A percentile compares a stretch with the other conserved stretches of the same genome.
These are phyloP conservation scores for Cryomyces minteri DNA, from an alignment of 495 filamentous ascomycete genomes.

Conservation along the genomic window DNA sequence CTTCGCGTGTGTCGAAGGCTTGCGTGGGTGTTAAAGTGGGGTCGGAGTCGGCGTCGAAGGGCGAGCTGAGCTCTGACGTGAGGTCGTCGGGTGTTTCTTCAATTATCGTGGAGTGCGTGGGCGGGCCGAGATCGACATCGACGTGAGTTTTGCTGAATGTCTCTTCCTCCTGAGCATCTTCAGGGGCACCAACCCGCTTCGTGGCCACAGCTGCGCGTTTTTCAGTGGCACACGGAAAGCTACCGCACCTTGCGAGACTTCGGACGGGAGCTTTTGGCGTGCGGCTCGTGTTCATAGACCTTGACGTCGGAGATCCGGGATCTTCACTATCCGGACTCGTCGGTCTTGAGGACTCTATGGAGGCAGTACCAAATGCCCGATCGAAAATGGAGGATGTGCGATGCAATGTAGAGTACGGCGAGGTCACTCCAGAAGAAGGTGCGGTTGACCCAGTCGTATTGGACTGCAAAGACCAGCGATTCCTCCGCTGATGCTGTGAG, in stretches of 20 bases:
- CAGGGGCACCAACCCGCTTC: not conserved
- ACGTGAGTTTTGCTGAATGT: not conserved
- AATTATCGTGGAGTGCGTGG: conserved; percentile 7
- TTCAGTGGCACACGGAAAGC: not conserved
- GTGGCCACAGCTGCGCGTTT: not conserved
- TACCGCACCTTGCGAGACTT: not conserved
- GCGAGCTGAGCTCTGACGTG: conserved; percentile 1
- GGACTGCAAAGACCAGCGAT: conserved; percentile 50
- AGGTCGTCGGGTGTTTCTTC: conserved; percentile 6
- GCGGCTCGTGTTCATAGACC: conserved; percentile 5
- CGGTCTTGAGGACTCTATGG: conserved; percentile 42
- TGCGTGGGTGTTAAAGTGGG: not conserved
- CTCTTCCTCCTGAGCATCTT: conserved; percentile 2
- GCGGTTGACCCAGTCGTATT: conserved; percentile 33
- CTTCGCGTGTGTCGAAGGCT: not conserved
- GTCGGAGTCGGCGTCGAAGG: not conserved
- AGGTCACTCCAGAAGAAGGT: conserved; percentile 59
- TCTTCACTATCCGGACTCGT: conserved; percentile 46
- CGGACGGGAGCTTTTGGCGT: not conserved
- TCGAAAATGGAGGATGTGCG: conserved; percentile 67
- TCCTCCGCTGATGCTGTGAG: not conserved
- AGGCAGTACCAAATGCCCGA: conserved; percentile 27
- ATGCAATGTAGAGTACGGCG: conserved; percentile 50
- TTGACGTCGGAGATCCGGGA: conserved; percentile 19
- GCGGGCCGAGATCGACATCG: not conserved